Base-by-base conservation (phyloP, 768 basidiomycete species). In the Tubosaeta brunneosetosa region DNA sequence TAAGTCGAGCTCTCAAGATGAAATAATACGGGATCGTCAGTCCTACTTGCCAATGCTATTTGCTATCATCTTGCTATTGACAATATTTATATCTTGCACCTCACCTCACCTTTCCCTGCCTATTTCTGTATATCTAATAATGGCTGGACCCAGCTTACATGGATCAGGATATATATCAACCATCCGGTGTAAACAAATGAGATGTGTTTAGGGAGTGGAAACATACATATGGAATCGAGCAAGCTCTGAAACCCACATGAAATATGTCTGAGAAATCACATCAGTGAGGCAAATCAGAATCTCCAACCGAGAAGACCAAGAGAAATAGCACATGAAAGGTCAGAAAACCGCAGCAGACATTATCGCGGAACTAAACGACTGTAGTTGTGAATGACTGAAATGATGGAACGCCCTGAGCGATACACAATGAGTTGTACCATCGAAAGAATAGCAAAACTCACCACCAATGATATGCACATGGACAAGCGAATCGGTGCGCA, bases 361-460 rank as follows among this genome's bases (percentile, higher is more conserved):
- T 52, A 63, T 56, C 26, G 57, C 52, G 55, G 54, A 62, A 68
- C 67, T 65, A 67, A 69, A 69, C 49, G 69, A 71, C 56, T 43
- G 67, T 71, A 62, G 44, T 48, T 59, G 49, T 47, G 56, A 67
- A 65, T 44, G 67, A 67, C 45, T 58, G 59, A 26, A 57, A 41
- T 55, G 52, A 53, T 55, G 55, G 56, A 44, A 9, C 19, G 37
- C 33, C 48, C 58, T 60, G 32, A 7, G 46, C 27, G 34, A 55
- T 17, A 43, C 34, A 40, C 19, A 27, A 42, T 37, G 44, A 33
- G 41, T 38, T 7, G 48, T 12, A 26, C 44, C n/a, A 47, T 9
- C 16, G 8, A 38, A 44, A 44, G 33, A n/a, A 19, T 41, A 14
- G 26, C 29, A 14, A 33, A 16, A 57, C 57, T 45, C 25, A 55